These are phyloP conservation scores for Ganoderma meredithae DNA, from an alignment of 1,284 basidiomycete species.

Conservation along the genomic window DNA sequence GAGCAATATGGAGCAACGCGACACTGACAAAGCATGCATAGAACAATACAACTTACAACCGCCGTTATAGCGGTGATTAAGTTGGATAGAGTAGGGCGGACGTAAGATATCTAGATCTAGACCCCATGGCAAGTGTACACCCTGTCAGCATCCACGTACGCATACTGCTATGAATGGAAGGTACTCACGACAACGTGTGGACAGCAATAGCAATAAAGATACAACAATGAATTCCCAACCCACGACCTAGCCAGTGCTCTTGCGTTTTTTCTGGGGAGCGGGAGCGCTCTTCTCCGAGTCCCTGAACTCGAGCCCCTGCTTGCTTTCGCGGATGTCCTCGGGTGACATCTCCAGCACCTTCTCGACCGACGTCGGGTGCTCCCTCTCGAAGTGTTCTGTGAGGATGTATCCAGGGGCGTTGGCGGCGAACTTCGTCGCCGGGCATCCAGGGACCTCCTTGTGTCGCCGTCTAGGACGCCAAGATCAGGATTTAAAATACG, in stretches of 20 bases:
- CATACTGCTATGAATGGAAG: not conserved
- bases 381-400: conserved; percentile 30
- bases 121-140: not conserved
- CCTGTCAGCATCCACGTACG: not conserved
- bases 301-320: not conserved
- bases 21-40: not conserved
- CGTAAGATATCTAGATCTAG: not conserved
- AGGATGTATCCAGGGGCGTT: conserved; percentile 23
- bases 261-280: not conserved
- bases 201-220: conserved; percentile 1
- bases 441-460: not conserved
- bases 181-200: not conserved
- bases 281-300: not conserved
- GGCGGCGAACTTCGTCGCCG: conserved; percentile 12
- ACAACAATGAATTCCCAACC: not conserved
- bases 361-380: conserved; percentile 31
- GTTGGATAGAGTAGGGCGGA: not conserved
- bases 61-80: not conserved
- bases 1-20: not conserved
- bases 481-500: not conserved
- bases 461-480: conserved; percentile 7
- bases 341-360: conserved; percentile 28
- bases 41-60: not conserved
- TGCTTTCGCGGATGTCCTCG: conserved; percentile 25
- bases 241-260: not conserved